These are phyloP conservation scores for Ramularia collo-cygni DNA, from an alignment of 2,329 filamentous ascomycete genomes.

Conservation along the genomic window DNA sequence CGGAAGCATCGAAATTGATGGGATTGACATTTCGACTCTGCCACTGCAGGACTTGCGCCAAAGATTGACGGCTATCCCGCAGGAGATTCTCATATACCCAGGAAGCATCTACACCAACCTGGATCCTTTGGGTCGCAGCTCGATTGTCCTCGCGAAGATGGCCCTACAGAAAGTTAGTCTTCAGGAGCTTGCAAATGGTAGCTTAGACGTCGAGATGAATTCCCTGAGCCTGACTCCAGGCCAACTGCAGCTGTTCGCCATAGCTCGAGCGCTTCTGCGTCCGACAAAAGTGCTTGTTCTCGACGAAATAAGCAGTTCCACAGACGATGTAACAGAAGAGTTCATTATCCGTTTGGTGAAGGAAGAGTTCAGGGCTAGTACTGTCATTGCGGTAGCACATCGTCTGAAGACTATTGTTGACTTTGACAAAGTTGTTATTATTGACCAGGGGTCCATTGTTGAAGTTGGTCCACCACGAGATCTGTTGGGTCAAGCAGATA, in stretches of 20 bases:
- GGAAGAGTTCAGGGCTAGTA: conserved; percentile 46
- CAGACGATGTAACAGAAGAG: conserved; percentile 52
- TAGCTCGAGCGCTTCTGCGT: conserved; percentile 43
- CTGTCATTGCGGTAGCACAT: conserved; percentile 53
- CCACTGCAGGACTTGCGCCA: background rate
- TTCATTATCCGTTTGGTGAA: conserved; percentile 47
- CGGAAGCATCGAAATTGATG: background rate
- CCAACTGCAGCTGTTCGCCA: conserved; percentile 45
- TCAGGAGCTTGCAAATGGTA: conserved; percentile 25
- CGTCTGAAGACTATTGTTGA: conserved; percentile 50
- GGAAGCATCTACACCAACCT: background rate
- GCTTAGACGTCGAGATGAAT: conserved; percentile 33
- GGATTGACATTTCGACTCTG: background rate
- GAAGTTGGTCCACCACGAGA: conserved; percentile 31
- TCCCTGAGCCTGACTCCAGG: conserved; percentile 37
- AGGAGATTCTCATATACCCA: background rate
- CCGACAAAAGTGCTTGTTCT: conserved; percentile 37
- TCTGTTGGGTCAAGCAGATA: no score
- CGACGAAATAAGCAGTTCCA: conserved; percentile 34
- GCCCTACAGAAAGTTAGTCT: conserved; percentile 44
- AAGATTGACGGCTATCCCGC: background rate
- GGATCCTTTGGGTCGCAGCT: background rate
- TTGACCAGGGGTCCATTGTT: conserved; percentile 44
- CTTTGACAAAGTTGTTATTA: conserved; percentile 47
- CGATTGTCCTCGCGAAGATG: no score